phyloP scores from a whole-genome alignment of 352 stramenopile genomes.

The Pseudoperonospora humuli region DNA sequence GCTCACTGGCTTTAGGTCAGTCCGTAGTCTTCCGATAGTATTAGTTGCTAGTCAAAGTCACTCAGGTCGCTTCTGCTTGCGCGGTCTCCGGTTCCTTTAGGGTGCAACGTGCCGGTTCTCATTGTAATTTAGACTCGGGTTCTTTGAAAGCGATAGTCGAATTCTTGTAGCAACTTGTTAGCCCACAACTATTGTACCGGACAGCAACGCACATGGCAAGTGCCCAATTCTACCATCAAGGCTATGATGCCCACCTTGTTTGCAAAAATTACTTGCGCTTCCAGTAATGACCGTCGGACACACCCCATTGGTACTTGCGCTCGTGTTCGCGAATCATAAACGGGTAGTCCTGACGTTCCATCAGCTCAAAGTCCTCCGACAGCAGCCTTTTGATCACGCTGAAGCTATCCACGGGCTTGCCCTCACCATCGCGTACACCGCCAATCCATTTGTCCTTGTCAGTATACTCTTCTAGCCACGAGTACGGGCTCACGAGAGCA shows the following conservation, averaged over 20 bases:
- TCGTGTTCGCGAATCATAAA: conserved; percentile 91
- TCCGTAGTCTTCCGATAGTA: conserved; percentile 26
- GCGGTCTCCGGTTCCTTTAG: too few species aligned
- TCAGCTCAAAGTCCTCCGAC: conserved; percentile 60
- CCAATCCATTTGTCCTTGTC: conserved; percentile 85
- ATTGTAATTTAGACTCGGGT: too few species aligned
- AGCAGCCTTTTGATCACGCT: conserved; percentile 52
- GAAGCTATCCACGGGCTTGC: conserved; percentile 58
- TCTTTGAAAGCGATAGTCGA: too few species aligned
- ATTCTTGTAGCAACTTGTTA: too few species aligned
- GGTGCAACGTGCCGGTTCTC: too few species aligned
- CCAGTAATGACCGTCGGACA: conserved; percentile 86
- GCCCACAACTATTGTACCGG: too few species aligned
- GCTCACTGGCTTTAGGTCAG: conserved; percentile 24
- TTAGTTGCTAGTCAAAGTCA: conserved; percentile 27
- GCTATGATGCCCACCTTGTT: background rate
- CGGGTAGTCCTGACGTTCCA: conserved; percentile 75
- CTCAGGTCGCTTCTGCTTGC: too few species aligned
- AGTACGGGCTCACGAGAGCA: conserved; percentile 94
- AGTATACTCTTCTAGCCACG: conserved; percentile 96
- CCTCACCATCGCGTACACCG: conserved; percentile 32
- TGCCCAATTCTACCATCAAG: too few species aligned
- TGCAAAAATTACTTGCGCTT: conserved; percentile 40
- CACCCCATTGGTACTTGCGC: conserved; percentile 89
- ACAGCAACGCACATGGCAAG: too few species aligned